phyloP scores from a whole-genome alignment of 495 filamentous ascomycete species.

The Xeromyces bisporus region DNA sequence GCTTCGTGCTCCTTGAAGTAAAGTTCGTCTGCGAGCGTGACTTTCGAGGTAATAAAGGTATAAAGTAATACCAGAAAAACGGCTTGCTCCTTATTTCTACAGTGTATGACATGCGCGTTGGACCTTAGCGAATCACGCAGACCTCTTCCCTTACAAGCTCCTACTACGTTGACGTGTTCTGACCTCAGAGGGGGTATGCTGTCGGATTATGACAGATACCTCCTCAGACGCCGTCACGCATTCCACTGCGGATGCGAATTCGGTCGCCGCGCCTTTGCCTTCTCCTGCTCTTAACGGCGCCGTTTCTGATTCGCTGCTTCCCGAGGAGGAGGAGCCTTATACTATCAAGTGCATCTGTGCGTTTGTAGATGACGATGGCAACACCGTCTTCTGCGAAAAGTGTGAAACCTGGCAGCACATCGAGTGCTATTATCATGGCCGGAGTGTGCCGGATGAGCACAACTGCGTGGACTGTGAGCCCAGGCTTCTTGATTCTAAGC shows the following conservation, averaged over 20 bases:
- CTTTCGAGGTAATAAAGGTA: too few relatives aligned
- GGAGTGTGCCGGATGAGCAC: conserved; percentile 63
- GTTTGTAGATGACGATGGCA: conserved; percentile 86
- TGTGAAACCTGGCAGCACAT: conserved; percentile 99
- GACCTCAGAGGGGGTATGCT: conserved; percentile 39
- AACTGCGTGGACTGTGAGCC: conserved; percentile 77
- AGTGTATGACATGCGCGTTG: conserved; percentile 22
- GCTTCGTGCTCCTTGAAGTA: too few relatives aligned
- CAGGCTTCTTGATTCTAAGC: conserved; percentile 47
- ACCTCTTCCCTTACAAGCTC: not conserved
- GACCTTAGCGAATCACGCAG: conserved; percentile 11
- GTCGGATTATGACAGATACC: conserved; percentile 91
- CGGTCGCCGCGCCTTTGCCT: conserved; percentile 39
- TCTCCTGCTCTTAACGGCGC: conserved; percentile 40
- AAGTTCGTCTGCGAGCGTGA: too few relatives aligned
- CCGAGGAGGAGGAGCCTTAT: conserved; percentile 73
- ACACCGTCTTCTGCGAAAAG: conserved; percentile 86
- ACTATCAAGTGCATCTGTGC: conserved; percentile 97
- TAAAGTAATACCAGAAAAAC: too few relatives aligned
- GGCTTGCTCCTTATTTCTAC: conserved; percentile 11
- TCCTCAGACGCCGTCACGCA: conserved; percentile 43
- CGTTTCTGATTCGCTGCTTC: conserved; percentile 33
- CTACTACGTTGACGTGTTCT: conserved; percentile 11
- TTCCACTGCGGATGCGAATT: conserved; percentile 45
- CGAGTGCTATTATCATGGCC: conserved; percentile 74